Percentiles rank a stretch among this genome's conserved stretches.
Evolutionary conservation across 139 green algal genomes (phyloP).

Genomic region (Chlorella sp.): DNA sequence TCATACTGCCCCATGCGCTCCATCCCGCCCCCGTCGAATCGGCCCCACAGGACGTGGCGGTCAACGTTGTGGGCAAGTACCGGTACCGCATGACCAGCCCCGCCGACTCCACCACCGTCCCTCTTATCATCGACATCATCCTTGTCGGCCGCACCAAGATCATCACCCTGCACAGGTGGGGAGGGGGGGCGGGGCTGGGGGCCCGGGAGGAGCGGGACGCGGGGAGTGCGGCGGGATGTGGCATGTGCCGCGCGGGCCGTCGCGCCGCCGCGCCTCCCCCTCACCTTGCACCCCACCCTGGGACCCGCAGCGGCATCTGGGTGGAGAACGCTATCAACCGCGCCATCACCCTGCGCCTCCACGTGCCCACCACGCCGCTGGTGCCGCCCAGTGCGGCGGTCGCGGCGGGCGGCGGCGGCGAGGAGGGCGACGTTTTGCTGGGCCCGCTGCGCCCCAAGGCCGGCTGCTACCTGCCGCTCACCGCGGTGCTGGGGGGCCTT

Average conservation of each 20-base stretch:
- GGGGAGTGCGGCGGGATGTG: no score
- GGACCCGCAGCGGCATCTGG: slow-evolving; percentile 66
- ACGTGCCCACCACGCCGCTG: slow-evolving; percentile 63
- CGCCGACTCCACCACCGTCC: slow-evolving; percentile 52
- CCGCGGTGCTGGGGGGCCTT: slow-evolving; percentile 66
- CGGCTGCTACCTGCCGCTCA: slow-evolving; percentile 74
- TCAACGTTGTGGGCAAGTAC: slow-evolving; percentile 90
- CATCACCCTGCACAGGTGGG: slow-evolving; percentile 79
- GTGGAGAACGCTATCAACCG: slow-evolving; percentile 70
- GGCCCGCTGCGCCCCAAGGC: slow-evolving; percentile 52
- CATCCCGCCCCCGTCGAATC: no score
- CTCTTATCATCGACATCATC: slow-evolving; percentile 82
- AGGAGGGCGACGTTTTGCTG: slow-evolving; percentile 32
- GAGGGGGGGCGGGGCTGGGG: no score
- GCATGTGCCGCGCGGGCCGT: no score
- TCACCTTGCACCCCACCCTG: no score
- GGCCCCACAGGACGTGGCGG: slow-evolving; percentile 54
- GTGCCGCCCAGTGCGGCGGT: slow-evolving; percentile 33
- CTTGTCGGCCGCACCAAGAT: slow-evolving; percentile 77
- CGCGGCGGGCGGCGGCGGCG: not conserved
- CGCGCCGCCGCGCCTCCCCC: no score
- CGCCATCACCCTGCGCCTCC: slow-evolving; percentile 63
- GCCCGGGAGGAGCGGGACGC: no score
- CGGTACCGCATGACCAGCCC: slow-evolving; percentile 74
- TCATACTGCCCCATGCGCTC: no score